phyloP scores from a whole-genome alignment of 2,329 filamentous ascomycete species.

The Fusarium sp. region DNA sequence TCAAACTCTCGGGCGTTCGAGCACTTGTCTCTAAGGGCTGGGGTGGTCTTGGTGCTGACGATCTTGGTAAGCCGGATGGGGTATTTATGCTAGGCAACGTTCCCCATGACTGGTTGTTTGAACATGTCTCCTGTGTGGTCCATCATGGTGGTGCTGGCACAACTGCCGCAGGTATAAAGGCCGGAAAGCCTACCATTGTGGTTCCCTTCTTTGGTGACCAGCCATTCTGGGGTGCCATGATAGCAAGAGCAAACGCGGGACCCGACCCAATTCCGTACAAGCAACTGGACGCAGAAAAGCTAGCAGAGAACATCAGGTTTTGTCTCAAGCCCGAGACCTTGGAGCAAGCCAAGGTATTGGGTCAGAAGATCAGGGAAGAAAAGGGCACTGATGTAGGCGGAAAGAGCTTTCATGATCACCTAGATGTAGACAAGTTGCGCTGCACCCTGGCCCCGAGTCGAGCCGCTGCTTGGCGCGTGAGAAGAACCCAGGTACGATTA shows the following conservation, averaged over 20 bases:
- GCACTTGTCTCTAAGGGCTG: constrained; percentile 88
- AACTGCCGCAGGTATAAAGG: constrained; percentile 84
- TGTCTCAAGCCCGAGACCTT: constrained; percentile 69
- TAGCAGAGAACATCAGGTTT: constrained; percentile 70
- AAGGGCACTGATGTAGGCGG: constrained; percentile 69
- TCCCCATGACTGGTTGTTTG: constrained; percentile 90
- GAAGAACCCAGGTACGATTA: constrained; percentile 70
- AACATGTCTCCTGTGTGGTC: constrained; percentile 81
- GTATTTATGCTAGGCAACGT: constrained; percentile 87
- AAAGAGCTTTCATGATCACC: constrained; percentile 74
- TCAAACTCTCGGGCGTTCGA: constrained; percentile 72
- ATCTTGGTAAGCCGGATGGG: constrained; percentile 73
- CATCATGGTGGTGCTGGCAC: constrained; percentile 91
- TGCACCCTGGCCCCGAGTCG: constrained; percentile 75
- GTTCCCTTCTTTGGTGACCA: constrained; percentile 90
- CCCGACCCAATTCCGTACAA: constrained; percentile 75
- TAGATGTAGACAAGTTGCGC: constrained; percentile 71
- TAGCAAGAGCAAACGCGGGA: constrained; percentile 75
- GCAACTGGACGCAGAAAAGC: constrained; percentile 69
- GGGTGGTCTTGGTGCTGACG: constrained; percentile 82
- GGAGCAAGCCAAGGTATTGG: constrained; percentile 65
- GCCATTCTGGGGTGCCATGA: constrained; percentile 83
- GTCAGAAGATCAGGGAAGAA: constrained; percentile 72
- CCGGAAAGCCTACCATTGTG: constrained; percentile 81
- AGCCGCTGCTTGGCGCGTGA: constrained; percentile 78